These are phyloP conservation scores for Scutellaria galericulata DNA, from an alignment of 257 asterid species.

Conservation along the genomic window DNA sequence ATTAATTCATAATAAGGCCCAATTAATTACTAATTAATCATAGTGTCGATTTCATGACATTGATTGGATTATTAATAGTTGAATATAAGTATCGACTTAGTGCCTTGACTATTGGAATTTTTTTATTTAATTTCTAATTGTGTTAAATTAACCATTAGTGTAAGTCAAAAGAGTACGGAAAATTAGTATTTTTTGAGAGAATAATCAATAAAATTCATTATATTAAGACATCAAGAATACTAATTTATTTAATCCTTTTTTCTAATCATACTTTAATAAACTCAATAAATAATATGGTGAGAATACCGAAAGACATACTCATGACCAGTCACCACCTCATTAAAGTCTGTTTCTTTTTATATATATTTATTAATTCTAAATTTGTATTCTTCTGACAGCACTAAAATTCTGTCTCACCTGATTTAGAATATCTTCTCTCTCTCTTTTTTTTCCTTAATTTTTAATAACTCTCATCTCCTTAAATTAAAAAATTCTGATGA, in stretches of 20 bases:
- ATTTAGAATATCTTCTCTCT: neutral
- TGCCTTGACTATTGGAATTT: slow-evolving; percentile 37
- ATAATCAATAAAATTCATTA: no score
- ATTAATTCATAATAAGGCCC: slow-evolving; percentile 22
- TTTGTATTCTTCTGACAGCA: neutral
- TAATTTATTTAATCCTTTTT: no score
- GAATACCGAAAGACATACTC: slow-evolving; percentile 1
- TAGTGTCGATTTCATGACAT: slow-evolving; percentile 25
- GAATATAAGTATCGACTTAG: slow-evolving; percentile 32
- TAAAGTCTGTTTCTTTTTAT: neutral
- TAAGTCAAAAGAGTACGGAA: slow-evolving; percentile 36
- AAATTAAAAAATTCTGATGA: neutral
- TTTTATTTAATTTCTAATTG: neutral
- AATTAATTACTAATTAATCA: slow-evolving; percentile 23
- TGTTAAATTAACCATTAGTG: slow-evolving; percentile 19
- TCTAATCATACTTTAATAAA: no score
- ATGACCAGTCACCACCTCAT: slow-evolving; percentile 27
- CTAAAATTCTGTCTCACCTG: neutral
- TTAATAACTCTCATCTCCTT: neutral
- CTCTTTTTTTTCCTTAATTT: neutral
- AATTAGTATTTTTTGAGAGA: neutral
- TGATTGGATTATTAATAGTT: slow-evolving; percentile 23
- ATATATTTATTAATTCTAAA: neutral
- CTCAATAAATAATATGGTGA: neutral
- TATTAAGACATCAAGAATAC: no score